A percentile compares a stretch with the other conserved stretches of the same genome.
Conservation (phyloP, 2,329 filamentous ascomycete species). For the Mollisia scopiformis region DNA sequence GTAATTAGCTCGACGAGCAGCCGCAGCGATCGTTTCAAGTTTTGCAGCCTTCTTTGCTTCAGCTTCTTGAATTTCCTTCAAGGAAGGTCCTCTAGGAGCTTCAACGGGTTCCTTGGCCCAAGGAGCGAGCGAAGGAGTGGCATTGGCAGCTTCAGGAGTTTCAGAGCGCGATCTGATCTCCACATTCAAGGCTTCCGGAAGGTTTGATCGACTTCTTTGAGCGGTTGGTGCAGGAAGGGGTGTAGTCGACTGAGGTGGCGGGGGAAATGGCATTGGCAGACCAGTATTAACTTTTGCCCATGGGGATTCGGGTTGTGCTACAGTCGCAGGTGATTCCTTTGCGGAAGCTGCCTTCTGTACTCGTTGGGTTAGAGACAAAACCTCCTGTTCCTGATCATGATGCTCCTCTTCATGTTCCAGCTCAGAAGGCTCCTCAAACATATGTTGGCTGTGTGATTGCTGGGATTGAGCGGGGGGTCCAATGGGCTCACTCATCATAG, state of each 20-base stretch:
- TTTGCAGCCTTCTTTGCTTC: constrained; percentile 93
- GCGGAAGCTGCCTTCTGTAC: constrained; percentile 74
- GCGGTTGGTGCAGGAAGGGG: constrained; percentile 88
- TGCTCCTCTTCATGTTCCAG: background rate
- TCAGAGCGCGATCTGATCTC: constrained; percentile 75
- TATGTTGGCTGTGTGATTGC: constrained; percentile 23
- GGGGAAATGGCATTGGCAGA: constrained; percentile 76
- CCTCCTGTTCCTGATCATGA: constrained; percentile 43
- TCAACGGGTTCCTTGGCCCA: constrained; percentile 89
- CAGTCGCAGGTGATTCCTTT: constrained; percentile 56
- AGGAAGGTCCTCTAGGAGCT: constrained; percentile 79
- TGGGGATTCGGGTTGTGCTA: constrained; percentile 48
- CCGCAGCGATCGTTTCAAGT: constrained; percentile 78
- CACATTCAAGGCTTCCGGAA: constrained; percentile 71
- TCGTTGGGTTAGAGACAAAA: constrained; percentile 78
- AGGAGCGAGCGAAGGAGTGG: constrained; percentile 77
- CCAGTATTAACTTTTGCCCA: constrained; percentile 65
- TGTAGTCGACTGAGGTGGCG: constrained; percentile 71
- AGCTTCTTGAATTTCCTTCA: constrained; percentile 95
- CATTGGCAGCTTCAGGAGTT: constrained; percentile 64
- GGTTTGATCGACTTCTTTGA: constrained; percentile 79
- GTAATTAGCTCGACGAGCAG: constrained; percentile 74
- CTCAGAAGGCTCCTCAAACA: constrained; percentile 17
- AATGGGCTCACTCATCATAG: constrained; percentile 39
- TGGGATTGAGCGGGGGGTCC: constrained; percentile 27